Conservation (phyloP, 768 basidiomycete genomes). For the Postia placenta region DNA sequence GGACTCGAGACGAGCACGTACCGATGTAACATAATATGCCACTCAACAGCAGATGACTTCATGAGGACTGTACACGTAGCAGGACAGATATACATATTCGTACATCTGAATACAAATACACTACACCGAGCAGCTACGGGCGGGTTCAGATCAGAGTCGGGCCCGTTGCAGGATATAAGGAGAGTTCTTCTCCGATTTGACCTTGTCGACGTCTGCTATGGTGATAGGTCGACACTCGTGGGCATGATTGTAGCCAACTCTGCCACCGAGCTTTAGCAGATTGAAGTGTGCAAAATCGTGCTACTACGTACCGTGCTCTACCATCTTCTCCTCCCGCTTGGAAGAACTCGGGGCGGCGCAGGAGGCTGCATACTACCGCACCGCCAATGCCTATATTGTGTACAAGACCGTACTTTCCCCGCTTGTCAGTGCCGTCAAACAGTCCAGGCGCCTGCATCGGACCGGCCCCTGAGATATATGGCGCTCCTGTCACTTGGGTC, state of each 20-base stretch:
- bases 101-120: too few species aligned
- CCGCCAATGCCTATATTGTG: constrained; percentile 84
- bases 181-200: constrained; percentile 63
- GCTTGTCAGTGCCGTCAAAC: constrained; percentile 53
- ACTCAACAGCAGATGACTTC: background rate
- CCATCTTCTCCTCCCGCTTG: constrained; percentile 63
- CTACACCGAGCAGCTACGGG: too few species aligned
- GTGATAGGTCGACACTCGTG: constrained; percentile 60
- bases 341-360: constrained; percentile 76
- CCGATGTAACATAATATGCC: background rate
- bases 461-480: constrained; percentile 55
- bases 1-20: background rate
- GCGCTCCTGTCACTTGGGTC: background rate
- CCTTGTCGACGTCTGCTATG: constrained; percentile 62
- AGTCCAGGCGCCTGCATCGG: constrained; percentile 77
- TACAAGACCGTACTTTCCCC: constrained; percentile 74
- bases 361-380: constrained; percentile 69
- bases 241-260: constrained; percentile 80
- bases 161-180: constrained; percentile 34
- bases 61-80: too few species aligned
- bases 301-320: constrained; percentile 43
- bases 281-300: too few species aligned
- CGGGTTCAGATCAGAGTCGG: constrained; percentile 35
- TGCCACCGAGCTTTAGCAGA: constrained; percentile 16
- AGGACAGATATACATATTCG: too few species aligned